Base-by-base conservation (phyloP, 352 stramenopile species). In the Globisporangium barbulae region DNA sequence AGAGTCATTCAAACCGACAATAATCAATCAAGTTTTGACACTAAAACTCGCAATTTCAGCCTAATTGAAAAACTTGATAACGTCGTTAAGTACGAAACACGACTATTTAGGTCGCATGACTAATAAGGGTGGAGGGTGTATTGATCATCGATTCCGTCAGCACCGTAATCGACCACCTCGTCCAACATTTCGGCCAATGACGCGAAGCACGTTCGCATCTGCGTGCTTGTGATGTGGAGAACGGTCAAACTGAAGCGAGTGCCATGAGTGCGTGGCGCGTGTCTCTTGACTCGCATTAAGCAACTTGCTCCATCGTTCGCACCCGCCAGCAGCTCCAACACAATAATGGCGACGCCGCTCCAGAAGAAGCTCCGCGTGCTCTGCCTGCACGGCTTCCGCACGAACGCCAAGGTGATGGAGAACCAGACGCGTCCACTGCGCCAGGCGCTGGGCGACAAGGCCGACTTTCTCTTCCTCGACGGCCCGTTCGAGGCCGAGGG, bases 381-480 rank as follows among this genome's bases (percentile, higher is more conserved):
- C 41, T 93, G 82, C 59, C 73, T 93, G 5, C 85, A 92, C 50
- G 85, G 85, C 48, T 83, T 83, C 63, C 85, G 83, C 42, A 91
- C 81, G 5, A 94, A 94, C 53, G 44, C 53, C 41, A 77, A 84
- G 61, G 79, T 94, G 47, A 92, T 94, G 83, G 60, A 83, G 61
- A 76, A 74, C 61, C 85, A 94, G 68, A 82, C 70, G 6, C 77
- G 74, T 15, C 79, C 78, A 0, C 59, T 94, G 21, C 81, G 77
- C 28, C 64, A 83, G 2, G 79, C 73, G n/a, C 65, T 94, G 33
- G 85, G 80, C 6, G 72, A 78, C 33, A 68, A 72, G 33, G 73
- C 78, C 50, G 85, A 91, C 69, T 92, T 89, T 59, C 69, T 89
- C 48, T 92, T 84, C 54, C 66, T 94, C 31, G 81, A 94, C 30